These are phyloP conservation scores for Salvia splendens DNA, from an alignment of 257 asterid genomes.

Conservation along the genomic window DNA sequence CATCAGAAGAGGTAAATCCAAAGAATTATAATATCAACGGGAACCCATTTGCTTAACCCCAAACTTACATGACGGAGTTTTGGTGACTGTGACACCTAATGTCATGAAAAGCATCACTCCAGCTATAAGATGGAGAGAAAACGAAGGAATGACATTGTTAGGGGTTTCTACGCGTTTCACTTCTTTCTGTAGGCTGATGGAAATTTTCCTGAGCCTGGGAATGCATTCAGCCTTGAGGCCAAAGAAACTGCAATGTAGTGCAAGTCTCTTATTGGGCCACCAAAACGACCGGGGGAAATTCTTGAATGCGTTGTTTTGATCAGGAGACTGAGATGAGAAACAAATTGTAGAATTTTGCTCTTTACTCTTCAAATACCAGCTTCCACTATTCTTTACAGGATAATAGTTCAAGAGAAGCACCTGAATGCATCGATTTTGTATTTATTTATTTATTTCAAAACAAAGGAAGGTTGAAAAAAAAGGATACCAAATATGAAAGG, in stretches of 20 bases:
- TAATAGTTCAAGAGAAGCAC: conserved; percentile 43
- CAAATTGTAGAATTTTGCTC: conserved; percentile 23
- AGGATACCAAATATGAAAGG: not conserved
- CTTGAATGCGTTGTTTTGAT: conserved; percentile 32
- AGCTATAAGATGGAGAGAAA: conserved; percentile 46
- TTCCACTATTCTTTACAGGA: conserved; percentile 33
- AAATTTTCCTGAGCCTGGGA: conserved; percentile 38
- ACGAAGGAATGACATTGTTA: conserved; percentile 35
- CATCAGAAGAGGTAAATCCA: not conserved
- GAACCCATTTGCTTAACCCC: conserved; percentile 7
- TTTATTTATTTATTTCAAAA: not conserved
- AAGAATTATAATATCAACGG: not conserved
- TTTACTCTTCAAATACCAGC: conserved; percentile 39
- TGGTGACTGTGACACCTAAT: conserved; percentile 55
- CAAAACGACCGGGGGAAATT: conserved; percentile 35
- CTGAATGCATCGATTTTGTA: conserved; percentile 33
- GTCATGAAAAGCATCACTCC: conserved; percentile 78
- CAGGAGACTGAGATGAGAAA: conserved; percentile 30
- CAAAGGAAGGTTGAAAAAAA: too few relatives aligned
- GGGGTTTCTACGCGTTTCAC: conserved; percentile 36
- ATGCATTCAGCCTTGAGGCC: conserved; percentile 35
- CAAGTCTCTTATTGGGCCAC: conserved; percentile 43
- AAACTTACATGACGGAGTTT: conserved; percentile 66
- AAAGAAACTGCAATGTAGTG: conserved; percentile 36
- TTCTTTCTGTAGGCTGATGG: conserved; percentile 36